These are phyloP conservation scores for Penicillium daleae DNA, from an alignment of 495 filamentous ascomycete species.

Conservation along the genomic window DNA sequence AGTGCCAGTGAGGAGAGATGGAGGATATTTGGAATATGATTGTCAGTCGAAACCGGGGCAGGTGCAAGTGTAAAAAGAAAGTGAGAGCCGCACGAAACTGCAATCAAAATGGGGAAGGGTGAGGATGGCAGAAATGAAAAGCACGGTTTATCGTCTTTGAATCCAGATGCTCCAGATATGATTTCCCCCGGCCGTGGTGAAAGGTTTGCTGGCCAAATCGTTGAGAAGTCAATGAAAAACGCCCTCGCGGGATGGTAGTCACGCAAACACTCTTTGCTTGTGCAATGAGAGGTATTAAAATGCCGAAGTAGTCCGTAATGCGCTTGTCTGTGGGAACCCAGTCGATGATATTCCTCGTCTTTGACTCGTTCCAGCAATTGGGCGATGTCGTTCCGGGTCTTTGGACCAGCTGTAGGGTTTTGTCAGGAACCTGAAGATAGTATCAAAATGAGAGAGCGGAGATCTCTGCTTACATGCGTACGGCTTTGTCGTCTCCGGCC, in stretches of 20 bases:
- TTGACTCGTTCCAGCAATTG: slow-evolving; percentile 26
- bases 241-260: slow-evolving; percentile 6
- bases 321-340: slow-evolving; percentile 46
- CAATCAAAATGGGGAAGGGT: neutral
- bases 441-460: neutral
- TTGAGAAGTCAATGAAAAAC: slow-evolving; percentile 9
- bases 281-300: slow-evolving; percentile 20
- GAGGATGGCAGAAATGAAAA: neutral
- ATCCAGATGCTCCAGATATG: slow-evolving; percentile 29
- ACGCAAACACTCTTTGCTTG: slow-evolving; percentile 15
- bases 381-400: slow-evolving; percentile 34
- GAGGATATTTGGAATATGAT: neutral
- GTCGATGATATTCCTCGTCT: slow-evolving; percentile 35
- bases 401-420: slow-evolving; percentile 41
- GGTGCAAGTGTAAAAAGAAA: neutral
- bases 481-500: slow-evolving; percentile 82
- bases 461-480: slow-evolving; percentile 71
- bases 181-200: slow-evolving; percentile 13
- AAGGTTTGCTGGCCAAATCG: slow-evolving; percentile 2
- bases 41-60: neutral
- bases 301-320: slow-evolving; percentile 47
- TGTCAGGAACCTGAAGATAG: slow-evolving; percentile 25
- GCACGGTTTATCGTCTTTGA: slow-evolving; percentile 26
- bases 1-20: neutral
- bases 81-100: slow-evolving; percentile 6